Base-by-base conservation (phyloP, 2,329 filamentous ascomycete species). In the Xylariaceae sp. region DNA sequence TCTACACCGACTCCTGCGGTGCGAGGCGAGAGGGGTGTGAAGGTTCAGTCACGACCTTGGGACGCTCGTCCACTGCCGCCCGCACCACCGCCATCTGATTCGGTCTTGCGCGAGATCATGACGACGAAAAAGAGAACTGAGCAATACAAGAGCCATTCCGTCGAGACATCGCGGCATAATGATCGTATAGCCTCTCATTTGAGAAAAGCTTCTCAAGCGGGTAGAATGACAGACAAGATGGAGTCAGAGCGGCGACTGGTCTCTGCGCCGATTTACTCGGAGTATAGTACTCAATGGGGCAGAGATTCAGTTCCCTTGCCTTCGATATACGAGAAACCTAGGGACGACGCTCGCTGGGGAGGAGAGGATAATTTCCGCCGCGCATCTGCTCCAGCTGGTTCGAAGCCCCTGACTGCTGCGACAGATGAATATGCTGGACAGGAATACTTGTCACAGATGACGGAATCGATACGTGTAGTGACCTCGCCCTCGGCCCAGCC, bases 391-490 rank as follows among this genome's bases (percentile, higher is more conserved):
- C 70, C 73, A 13, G 62, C 44, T 37, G 30, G 50, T 33, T 42
- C 43, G 29, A 49, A 39, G 31, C 30, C 42, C 18, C 41, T 41
- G 19, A 24, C 41, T 15, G 39, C 31, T 36, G 35, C 43, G 15
- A 44, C 45, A 33, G 49, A 56, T 33, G 66, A 67, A n/a, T 57
- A 60, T 31, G 60, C 53, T 12, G 65, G 63, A 11, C 52, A 76
- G 6, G 66, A 72, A 19, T 73, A 70, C 49, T 57, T 78, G 7
- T 64, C 66, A 37, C 64, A 61, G 24, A 66, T 67, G 3, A 68
- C 73, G 42, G 68, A 74, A 37, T 78, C 74, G 1, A 79, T 79
- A 51, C 72, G 75, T 4, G 58, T 79, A 4, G 76, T 79, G n/a
- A 62, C 71, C 43, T 75, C 75, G 3, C 70, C 73, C 3, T 64